These are phyloP conservation scores for Dothiorella sarmentorum DNA, from an alignment of 2,329 filamentous ascomycete species.

Conservation along the genomic window DNA sequence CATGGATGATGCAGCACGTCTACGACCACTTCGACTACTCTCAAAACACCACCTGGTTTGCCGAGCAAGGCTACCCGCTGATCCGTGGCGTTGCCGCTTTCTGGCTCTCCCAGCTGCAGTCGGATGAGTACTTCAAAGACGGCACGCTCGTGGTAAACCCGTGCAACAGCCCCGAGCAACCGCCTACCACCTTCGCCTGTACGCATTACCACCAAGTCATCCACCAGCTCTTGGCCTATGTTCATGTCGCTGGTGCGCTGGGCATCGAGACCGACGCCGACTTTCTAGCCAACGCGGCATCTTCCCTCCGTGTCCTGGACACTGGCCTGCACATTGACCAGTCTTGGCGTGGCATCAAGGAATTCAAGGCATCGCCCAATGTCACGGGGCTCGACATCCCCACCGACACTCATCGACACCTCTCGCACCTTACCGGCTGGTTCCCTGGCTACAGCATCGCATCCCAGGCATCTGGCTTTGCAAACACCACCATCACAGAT, in stretches of 20 bases:
- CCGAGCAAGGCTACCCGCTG: conserved; percentile 42
- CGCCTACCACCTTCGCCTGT: conserved; percentile 50
- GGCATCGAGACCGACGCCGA: conserved; percentile 29
- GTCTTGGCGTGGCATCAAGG: conserved; percentile 45
- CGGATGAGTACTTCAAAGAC: conserved; percentile 50
- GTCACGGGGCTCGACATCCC: conserved; percentile 38
- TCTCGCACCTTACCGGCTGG: conserved; percentile 57
- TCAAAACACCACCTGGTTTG: conserved; percentile 46
- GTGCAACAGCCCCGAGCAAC: conserved; percentile 58
- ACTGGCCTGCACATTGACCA: conserved; percentile 48
- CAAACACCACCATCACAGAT: conserved; percentile 42
- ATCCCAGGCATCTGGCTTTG: conserved; percentile 42
- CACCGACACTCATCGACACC: conserved; percentile 49
- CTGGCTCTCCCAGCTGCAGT: conserved; percentile 54
- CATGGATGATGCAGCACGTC: conserved; percentile 61
- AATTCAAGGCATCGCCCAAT: conserved; percentile 47
- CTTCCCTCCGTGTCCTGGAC: conserved; percentile 47
- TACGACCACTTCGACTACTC: conserved; percentile 57
- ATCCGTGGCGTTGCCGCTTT: conserved; percentile 45
- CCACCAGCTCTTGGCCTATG: conserved; percentile 36
- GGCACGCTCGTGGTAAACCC: conserved; percentile 55
- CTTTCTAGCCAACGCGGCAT: conserved; percentile 38
- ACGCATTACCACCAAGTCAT: conserved; percentile 54
- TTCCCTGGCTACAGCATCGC: conserved; percentile 53
- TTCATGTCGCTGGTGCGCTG: conserved; percentile 24